Conservation (phyloP, 2,329 filamentous ascomycete genomes). For the Lecanicillium sp. region DNA sequence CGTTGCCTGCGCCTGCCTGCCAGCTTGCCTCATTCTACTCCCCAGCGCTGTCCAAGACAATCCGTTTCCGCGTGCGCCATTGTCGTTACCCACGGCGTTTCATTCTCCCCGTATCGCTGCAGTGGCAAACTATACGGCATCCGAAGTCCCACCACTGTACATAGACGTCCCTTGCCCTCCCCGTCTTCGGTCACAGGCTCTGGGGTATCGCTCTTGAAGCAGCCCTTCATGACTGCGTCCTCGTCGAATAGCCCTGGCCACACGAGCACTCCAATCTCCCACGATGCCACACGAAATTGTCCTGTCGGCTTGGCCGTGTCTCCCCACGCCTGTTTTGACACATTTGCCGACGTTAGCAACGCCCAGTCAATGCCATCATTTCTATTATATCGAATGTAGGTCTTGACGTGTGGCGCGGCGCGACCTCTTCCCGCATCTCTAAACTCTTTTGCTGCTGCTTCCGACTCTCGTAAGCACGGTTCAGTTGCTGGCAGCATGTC, state of each 20-base stretch:
- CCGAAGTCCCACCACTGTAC: constrained; percentile 57
- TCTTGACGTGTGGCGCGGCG: constrained; percentile 85
- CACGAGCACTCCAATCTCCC: constrained; percentile 76
- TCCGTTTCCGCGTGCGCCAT: constrained; percentile 55
- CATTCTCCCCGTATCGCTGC: constrained; percentile 53
- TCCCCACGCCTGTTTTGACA: constrained; percentile 88
- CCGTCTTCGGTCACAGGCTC: not conserved
- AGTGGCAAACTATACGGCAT: constrained; percentile 81
- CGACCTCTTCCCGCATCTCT: constrained; percentile 55
- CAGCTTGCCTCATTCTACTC: no score
- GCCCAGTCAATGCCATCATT: constrained; percentile 68
- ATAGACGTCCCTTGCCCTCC: constrained; percentile 19
- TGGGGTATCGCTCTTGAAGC: constrained; percentile 59
- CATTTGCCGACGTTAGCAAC: constrained; percentile 81
- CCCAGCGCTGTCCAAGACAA: constrained; percentile 44
- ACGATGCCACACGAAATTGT: constrained; percentile 68
- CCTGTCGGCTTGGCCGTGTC: constrained; percentile 50
- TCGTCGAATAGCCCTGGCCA: constrained; percentile 61
- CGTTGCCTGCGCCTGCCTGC: no score
- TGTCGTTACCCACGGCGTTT: constrained; percentile 74
- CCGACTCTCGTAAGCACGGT: not conserved
- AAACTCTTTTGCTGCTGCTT: not conserved
- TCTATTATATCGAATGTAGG: constrained; percentile 64
- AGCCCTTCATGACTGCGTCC: constrained; percentile 57
- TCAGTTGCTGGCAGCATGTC: constrained; percentile 16